phyloP scores from a whole-genome alignment of 441 rosid species.

The Euphorbia celastroides region DNA sequence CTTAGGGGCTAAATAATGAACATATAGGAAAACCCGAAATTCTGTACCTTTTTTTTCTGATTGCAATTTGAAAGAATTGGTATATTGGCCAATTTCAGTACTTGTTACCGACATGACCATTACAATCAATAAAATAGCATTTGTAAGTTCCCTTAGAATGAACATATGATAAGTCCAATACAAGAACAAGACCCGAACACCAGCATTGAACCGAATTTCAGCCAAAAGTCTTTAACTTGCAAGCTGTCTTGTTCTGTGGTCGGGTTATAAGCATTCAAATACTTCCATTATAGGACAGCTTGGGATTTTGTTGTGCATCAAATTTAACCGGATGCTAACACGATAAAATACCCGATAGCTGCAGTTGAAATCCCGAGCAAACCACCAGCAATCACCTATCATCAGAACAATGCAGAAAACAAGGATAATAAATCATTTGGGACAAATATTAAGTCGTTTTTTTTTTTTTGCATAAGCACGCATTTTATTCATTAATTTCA shows the following conservation, averaged over 20 bases:
- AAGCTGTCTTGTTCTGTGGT: constrained; percentile 5
- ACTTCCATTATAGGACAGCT: not conserved
- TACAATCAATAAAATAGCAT: constrained; percentile 21
- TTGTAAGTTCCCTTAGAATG: constrained; percentile 16
- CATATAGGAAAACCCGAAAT: not conserved
- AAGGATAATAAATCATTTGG: not conserved
- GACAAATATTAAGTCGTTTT: not conserved
- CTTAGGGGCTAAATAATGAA: constrained; percentile 26
- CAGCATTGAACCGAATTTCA: constrained; percentile 6
- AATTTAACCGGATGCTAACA: constrained; percentile 18
- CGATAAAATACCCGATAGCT: constrained; percentile 41
- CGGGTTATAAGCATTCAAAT: constrained; percentile 14
- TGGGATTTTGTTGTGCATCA: constrained; percentile 13
- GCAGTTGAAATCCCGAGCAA: constrained; percentile 66
- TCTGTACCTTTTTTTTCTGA: constrained; percentile 11
- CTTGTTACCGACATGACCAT: constrained; percentile 8
- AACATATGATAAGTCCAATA: constrained; percentile 12
- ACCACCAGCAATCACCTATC: constrained; percentile 77
- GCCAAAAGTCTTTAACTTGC: constrained; percentile 11
- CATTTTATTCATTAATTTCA: not conserved
- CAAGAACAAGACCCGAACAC: constrained; percentile 8
- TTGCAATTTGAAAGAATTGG: constrained; percentile 18
- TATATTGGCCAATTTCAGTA: not conserved
- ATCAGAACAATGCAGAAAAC: constrained; percentile 12
- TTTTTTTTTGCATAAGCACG: not conserved